Conservation (phyloP, 129 eudicot genomes). For the Sambucus nigra region DNA sequence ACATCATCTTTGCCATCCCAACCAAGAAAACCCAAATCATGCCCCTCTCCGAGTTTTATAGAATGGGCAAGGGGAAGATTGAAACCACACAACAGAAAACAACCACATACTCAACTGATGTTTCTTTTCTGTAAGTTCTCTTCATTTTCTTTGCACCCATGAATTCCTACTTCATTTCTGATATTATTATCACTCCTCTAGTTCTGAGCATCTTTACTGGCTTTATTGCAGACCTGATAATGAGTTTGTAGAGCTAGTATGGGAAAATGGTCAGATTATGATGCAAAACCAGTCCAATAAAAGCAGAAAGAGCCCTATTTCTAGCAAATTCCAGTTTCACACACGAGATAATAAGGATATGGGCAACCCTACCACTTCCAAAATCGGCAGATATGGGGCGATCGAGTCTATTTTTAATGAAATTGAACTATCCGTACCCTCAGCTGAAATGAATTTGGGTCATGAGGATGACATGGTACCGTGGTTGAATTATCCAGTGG, state of each 20-base stretch:
- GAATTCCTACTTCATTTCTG: background rate
- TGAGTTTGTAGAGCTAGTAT: slow-evolving; percentile 68
- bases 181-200: background rate
- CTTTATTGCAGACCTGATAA: slow-evolving; percentile 53
- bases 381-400: slow-evolving; percentile 26
- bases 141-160: background rate
- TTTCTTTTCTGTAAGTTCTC: slow-evolving; percentile 49
- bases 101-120: slow-evolving; percentile 14
- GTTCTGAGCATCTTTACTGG: slow-evolving; percentile 9
- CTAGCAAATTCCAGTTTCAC: slow-evolving; percentile 35
- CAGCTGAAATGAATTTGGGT: slow-evolving; percentile 34
- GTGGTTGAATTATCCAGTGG: slow-evolving; percentile 69
- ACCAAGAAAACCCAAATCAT: too few species aligned
- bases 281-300: slow-evolving; percentile 79
- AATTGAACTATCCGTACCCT: slow-evolving; percentile 26
- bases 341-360: slow-evolving; percentile 31
- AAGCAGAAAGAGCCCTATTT: slow-evolving; percentile 35
- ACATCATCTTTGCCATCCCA: too few species aligned
- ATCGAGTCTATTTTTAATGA: slow-evolving; percentile 35
- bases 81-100: slow-evolving; percentile 41
- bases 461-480: slow-evolving; percentile 77
- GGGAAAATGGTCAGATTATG: slow-evolving; percentile 89
- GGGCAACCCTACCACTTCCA: slow-evolving; percentile 13
- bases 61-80: slow-evolving; percentile 45
- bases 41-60: slow-evolving; percentile 83